phyloP scores from a whole-genome alignment of 305 asterid species.

The Solanum hybrid region DNA sequence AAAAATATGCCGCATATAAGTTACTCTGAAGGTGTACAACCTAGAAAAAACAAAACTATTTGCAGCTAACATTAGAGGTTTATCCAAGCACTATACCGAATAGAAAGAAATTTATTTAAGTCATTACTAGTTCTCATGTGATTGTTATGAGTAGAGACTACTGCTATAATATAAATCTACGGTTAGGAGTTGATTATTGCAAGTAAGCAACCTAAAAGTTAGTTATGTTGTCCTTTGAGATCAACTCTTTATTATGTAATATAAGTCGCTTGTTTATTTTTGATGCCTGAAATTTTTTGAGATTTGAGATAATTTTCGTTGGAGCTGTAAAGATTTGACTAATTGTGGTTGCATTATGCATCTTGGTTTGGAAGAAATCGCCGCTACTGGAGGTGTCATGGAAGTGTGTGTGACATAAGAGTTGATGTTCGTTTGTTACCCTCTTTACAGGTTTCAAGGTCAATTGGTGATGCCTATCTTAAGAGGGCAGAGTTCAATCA shows the following conservation, averaged over 20 bases:
- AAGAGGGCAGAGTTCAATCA: constrained; percentile 77
- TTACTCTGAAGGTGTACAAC: background rate
- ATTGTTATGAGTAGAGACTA: background rate
- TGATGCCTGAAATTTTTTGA: no score
- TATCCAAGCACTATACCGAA: background rate
- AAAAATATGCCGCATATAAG: background rate
- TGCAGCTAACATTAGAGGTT: background rate
- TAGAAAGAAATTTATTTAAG: background rate
- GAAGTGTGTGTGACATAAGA: background rate
- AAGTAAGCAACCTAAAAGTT: background rate
- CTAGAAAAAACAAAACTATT: no score
- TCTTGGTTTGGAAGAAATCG: background rate
- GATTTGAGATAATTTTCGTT: background rate
- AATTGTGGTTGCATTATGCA: background rate
- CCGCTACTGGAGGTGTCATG: background rate
- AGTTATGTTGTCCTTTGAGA: background rate
- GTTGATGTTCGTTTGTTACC: background rate
- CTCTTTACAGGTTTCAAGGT: constrained; percentile 60
- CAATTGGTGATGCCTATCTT: constrained; percentile 91
- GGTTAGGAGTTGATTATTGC: background rate
- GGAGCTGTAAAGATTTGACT: background rate
- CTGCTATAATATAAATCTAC: background rate
- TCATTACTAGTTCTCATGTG: background rate
- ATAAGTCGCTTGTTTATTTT: no score
- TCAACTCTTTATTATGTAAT: background rate